Conservation (phyloP, 225 moss, liverwort and hornwort genomes). For the Lunularia cruciata region DNA sequence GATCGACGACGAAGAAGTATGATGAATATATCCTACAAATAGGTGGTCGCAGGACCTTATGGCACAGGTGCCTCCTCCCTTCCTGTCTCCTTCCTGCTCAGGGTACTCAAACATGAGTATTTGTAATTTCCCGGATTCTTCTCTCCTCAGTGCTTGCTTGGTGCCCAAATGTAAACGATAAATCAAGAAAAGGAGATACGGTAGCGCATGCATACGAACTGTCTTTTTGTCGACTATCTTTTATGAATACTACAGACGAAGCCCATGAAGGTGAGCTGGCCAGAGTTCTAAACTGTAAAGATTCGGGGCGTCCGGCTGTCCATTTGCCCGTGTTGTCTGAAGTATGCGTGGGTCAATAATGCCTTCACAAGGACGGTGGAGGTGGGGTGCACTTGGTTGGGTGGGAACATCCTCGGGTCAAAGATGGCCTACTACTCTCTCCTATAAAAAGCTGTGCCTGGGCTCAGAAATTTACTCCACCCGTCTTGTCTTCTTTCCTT, state of each 20-base stretch:
- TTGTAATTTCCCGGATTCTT: too few species aligned
- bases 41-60: too few species aligned
- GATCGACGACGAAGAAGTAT: not conserved
- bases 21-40: not conserved
- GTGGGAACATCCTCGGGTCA: slow-evolving; percentile 7
- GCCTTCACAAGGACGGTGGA: not conserved
- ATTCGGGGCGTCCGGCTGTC: slow-evolving; percentile 1
- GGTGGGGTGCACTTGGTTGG: not conserved
- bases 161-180: too few species aligned
- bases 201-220: not conserved
- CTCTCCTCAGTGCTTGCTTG: too few species aligned
- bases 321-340: slow-evolving; percentile 1
- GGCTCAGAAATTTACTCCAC: not conserved
- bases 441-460: slow-evolving; percentile 2
- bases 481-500: not conserved
- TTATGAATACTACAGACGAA: too few species aligned
- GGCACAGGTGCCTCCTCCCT: too few species aligned
- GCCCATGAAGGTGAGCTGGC: slow-evolving; percentile 4
- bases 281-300: slow-evolving; percentile 2
- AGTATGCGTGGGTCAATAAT: slow-evolving; percentile 12
- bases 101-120: too few species aligned
- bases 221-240: not conserved
- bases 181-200: too few species aligned
- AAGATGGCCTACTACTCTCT: not conserved
- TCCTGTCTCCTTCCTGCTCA: too few species aligned